A percentile compares a stretch with the other conserved stretches of the same genome.
phyloP scores from a whole-genome alignment of 2,329 filamentous ascomycete genomes.

The Alternaria sp. region DNA sequence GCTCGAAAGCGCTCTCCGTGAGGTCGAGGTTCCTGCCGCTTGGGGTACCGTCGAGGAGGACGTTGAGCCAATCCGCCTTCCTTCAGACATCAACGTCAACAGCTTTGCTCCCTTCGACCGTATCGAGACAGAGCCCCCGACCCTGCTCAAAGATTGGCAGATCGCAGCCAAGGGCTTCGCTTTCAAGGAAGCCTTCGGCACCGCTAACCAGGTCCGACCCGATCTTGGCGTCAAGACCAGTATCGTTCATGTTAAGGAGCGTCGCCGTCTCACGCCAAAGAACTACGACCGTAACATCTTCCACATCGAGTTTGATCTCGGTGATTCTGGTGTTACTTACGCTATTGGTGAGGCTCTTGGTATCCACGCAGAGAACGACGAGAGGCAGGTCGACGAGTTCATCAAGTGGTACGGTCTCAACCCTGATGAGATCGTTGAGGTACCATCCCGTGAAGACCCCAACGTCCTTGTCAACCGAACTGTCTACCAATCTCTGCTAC shows the following conservation, averaged over 20 bases:
- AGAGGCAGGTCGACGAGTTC: slow-evolving; percentile 79
- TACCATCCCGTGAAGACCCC: slow-evolving; percentile 82
- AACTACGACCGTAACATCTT: slow-evolving; percentile 99
- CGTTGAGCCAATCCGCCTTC: slow-evolving; percentile 62
- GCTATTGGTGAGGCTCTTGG: slow-evolving; percentile 97
- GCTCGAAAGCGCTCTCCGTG: slow-evolving; percentile 73
- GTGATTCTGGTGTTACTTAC: slow-evolving; percentile 89
- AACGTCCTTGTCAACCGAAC: slow-evolving; percentile 84
- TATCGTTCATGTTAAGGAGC: slow-evolving; percentile 92
- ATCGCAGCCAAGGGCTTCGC: slow-evolving; percentile 83
- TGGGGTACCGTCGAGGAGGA: slow-evolving; percentile 78
- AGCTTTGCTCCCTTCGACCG: slow-evolving; percentile 86
- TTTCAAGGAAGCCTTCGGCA: slow-evolving; percentile 94
- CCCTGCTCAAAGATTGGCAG: slow-evolving; percentile 78
- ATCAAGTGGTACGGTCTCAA: slow-evolving; percentile 90
- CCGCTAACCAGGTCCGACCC: slow-evolving; percentile 76
- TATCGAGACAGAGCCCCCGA: slow-evolving; percentile 72
- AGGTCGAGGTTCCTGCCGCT: slow-evolving; percentile 77
- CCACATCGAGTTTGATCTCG: slow-evolving; percentile 98
- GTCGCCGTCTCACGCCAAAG: slow-evolving; percentile 85
- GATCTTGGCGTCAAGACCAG: slow-evolving; percentile 86
- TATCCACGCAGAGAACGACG: slow-evolving; percentile 94
- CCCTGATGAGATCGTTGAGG: slow-evolving; percentile 84
- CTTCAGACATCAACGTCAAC: slow-evolving; percentile 73
- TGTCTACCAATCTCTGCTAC: slow-evolving; percentile 86